Conservation (phyloP, 208 protist species). For the Acanthamoeba quina region DNA sequence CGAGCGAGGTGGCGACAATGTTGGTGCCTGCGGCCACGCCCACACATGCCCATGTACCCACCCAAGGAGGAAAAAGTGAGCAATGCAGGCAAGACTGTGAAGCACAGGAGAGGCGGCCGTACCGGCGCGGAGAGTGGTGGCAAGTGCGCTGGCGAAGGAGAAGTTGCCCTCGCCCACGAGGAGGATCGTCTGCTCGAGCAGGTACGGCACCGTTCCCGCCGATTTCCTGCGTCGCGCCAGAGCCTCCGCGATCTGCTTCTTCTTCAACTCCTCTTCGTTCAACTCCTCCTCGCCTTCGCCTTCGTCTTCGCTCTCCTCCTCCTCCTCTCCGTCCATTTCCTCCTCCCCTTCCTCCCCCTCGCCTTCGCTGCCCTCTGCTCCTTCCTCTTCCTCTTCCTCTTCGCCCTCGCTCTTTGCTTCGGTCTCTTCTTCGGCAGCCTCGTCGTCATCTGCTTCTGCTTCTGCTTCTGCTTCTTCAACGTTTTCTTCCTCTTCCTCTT, state of each 20-base stretch:
- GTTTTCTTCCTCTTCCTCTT: neutral
- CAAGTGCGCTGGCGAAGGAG: slow-evolving; percentile 21
- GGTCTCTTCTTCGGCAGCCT: neutral
- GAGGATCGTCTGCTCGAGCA: slow-evolving; percentile 41
- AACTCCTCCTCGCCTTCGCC: neutral
- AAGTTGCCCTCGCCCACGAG: slow-evolving; percentile 68
- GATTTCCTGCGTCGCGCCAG: neutral
- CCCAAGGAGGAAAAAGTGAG: no score
- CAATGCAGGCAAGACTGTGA: neutral
- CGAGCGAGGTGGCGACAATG: slow-evolving; percentile 43
- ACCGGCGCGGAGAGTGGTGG: neutral
- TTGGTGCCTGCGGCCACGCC: neutral
- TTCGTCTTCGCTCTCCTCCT: neutral
- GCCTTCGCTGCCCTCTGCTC: neutral
- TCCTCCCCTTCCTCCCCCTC: neutral
- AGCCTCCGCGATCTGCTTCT: neutral
- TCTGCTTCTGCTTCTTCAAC: neutral
- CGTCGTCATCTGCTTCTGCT: neutral
- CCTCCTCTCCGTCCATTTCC: neutral
- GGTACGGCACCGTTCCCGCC: neutral
- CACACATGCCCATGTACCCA: no score
- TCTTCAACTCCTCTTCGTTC: neutral
- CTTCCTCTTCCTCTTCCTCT: neutral
- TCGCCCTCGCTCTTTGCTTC: neutral
- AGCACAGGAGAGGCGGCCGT: no score